Conservation (phyloP, 768 basidiomycete species). For the Mycena chlorophos region DNA sequence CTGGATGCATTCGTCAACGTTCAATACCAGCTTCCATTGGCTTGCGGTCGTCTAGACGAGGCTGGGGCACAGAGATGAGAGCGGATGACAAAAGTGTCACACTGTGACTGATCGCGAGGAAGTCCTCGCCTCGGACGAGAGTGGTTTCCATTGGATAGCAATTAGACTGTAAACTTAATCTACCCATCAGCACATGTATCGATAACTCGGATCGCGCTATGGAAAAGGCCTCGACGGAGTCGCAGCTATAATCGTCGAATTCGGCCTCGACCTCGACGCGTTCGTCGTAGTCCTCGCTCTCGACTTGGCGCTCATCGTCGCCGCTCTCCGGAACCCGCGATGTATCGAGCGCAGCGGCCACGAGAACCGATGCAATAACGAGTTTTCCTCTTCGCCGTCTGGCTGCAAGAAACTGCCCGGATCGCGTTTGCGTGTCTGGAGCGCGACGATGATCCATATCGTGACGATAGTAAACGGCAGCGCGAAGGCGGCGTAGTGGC, state of each 20-base stretch:
- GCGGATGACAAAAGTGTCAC: no score
- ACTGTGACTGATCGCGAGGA: no score
- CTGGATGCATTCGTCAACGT: no score
- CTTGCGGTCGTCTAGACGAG: no score
- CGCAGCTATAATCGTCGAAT: slow-evolving; percentile 7
- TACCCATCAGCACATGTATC: no score
- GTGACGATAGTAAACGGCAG: slow-evolving; percentile 46
- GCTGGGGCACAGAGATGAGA: no score
- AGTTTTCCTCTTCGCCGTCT: background rate
- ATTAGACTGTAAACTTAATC: no score
- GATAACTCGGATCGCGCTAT: no score
- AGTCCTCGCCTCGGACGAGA: no score
- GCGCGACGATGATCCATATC: slow-evolving; percentile 47
- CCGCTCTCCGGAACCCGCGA: background rate
- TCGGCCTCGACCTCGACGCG: background rate
- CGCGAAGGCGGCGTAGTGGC: slow-evolving; percentile 39
- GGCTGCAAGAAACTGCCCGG: slow-evolving; percentile 4
- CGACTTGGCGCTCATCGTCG: background rate
- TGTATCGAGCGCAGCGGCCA: slow-evolving; percentile 3
- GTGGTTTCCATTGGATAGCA: no score
- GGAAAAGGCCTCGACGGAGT: background rate
- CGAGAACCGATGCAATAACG: background rate
- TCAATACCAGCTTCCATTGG: no score
- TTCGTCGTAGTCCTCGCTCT: background rate
- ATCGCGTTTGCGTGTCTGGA: slow-evolving; percentile 35